Base-by-base conservation (phyloP, 805 yeast species). In the Candida chilensis region DNA sequence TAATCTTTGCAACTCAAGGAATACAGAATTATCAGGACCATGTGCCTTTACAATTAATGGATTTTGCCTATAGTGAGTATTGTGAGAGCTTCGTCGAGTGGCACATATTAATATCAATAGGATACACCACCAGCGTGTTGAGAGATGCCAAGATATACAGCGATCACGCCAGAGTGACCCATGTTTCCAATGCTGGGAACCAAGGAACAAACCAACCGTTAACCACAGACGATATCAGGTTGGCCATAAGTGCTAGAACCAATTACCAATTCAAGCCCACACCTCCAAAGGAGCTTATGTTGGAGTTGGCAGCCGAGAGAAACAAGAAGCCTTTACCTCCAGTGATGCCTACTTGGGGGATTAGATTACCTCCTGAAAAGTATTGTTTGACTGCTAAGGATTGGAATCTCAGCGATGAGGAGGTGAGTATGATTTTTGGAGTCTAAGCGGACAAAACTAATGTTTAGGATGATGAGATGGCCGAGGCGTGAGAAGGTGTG, bases 301-400 rank as follows among this genome's bases (percentile, higher is more conserved):
- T 92, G 53, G 95, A 90, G 54, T 62, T 92, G 43, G 98, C 98
- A 0, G 80, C 78, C 13, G 98, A 94, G 48, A 67, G 95, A 39
- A 92, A 92, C 54, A 79, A 85, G 44, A 79, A 84, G 48, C 77
- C 94, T 0, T 63, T 92, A 31, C 99, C 99, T 4, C 83, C 92
- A 4, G 88, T 92, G 10, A 78, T 88, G 53, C 88, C 92, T 10
- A 72, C 79, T 30, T 87, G 86, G 79, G 97, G 98, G 8, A 69
- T 92, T 24, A 73, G 96, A 39, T 64, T 94, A 30, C 99, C 99
- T 3, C 97, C 98, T 4, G 99, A 92, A 60, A 92, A 88, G 71
- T 88, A 86, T 58, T 88, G 97, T 57, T 60, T 88, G 32, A 87
- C 95, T 0, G 92, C 84, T 1, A 70, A 68, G 38, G 87, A 83